These are phyloP conservation scores for Umbelopsis vinacea DNA, from an alignment of 192 early-diverging fungal genomes.

Conservation along the genomic window DNA sequence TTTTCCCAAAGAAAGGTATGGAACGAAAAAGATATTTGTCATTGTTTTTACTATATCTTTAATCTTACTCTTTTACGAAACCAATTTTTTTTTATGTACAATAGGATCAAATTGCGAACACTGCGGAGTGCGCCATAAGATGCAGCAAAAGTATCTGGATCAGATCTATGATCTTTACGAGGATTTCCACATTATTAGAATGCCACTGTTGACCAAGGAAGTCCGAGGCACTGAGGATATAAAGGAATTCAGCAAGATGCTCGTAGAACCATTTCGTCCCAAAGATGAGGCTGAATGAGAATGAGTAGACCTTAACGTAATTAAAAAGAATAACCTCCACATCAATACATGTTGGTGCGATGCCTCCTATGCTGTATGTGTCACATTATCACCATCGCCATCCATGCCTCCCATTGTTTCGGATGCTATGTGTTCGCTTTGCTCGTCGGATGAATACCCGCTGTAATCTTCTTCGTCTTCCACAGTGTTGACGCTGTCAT, in stretches of 20 bases:
- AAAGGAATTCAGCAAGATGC: constrained; percentile 89
- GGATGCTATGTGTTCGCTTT: background rate
- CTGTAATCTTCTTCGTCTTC: no score
- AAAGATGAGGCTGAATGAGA: constrained; percentile 5
- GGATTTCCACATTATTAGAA: constrained; percentile 94
- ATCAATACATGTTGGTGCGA: background rate
- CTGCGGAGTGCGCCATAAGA: constrained; percentile 92
- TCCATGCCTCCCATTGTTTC: background rate
- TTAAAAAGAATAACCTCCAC: constrained; percentile 3
- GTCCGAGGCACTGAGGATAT: constrained; percentile 94
- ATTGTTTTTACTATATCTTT: constrained; percentile 3
- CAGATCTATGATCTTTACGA: constrained; percentile 99
- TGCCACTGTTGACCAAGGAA: constrained; percentile 96
- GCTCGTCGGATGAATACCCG: background rate
- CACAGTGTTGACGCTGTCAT: background rate
- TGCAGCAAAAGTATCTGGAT: constrained; percentile 99
- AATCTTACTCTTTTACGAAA: background rate
- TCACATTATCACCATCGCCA: background rate
- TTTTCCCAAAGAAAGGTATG: constrained; percentile 88
- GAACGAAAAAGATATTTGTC: background rate
- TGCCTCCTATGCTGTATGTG: background rate
- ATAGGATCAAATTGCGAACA: constrained; percentile 80
- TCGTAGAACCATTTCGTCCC: constrained; percentile 72
- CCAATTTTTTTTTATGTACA: constrained; percentile 39
- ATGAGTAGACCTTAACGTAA: constrained; percentile 16